Evolutionary conservation across 2,329 filamentous ascomycete species (phyloP), one percentile per base, ranked within the genome.

Genomic region (Neonectria neomacrospora): DNA sequence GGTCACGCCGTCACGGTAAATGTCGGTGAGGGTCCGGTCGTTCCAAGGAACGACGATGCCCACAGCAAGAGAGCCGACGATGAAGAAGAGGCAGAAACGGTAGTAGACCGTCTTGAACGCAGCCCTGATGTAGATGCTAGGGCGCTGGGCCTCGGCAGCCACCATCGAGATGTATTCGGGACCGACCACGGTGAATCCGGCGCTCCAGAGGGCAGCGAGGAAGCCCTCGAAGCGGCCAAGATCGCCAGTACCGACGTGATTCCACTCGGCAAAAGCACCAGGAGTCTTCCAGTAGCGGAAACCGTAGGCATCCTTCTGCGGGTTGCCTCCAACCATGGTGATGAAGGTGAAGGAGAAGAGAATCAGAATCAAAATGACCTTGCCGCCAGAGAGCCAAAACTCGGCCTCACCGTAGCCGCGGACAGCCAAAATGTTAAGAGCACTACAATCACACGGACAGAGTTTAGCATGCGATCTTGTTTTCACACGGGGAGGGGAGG

Each of bases 311-410:
- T 91, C 89, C 51, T 86, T 80, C 6, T 88, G 74, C 0, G 92
- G 92, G 68, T 94, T 94, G 30, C 90, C 92, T 37, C 91, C 92
- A 8, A 93, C 81, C 90, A 94, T 93, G 52, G 88, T 89, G 69
- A 95, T 83, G 73, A 95, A 91, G n/a, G 92, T 94, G 78, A 91
- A 94, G 72, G 83, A 79, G 75, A 93, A 90, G 56, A 92, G 81
- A 12, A 88, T 87, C 63, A 89, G 80, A 69, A 91, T 90, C 50
- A 92, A 81, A 22, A 91, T 75, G 34, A 91, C 82, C 75, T 92
- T 91, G 66, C 88, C 88, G 41, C 78, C 79, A 2, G 86, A 85
- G 3, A 89, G 80, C 85, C 85, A 89, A 71, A 94, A 94, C 73
- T 94, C 91, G 11, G 89, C 86, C 74, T 92, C 89, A 66, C 90